Conservation (phyloP, 2,329 filamentous ascomycete species). For the Pseudogymnoascus sp. region DNA sequence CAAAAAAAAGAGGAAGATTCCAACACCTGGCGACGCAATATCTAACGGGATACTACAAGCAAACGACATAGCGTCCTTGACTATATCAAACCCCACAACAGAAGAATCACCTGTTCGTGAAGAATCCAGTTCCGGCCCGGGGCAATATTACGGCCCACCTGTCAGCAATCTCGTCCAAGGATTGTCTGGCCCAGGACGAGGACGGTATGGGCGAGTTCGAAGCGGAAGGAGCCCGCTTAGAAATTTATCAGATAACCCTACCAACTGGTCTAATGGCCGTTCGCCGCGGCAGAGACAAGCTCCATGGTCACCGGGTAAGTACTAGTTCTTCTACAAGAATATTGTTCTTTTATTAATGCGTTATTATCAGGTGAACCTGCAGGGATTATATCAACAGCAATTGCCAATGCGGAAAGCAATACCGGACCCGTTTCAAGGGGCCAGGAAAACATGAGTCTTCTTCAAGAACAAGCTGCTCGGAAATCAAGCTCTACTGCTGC, state of each 20-base stretch:
- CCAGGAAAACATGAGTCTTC: conserved; percentile 69
- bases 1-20: conserved; percentile 98
- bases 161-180: conserved; percentile 50
- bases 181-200: conserved; percentile 76
- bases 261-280: conserved; percentile 29
- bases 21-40: conserved; percentile 66
- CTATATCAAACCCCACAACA: conserved; percentile 38
- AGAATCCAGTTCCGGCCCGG: conserved; percentile 32
- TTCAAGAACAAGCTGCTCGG: conserved; percentile 58
- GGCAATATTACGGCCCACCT: conserved; percentile 45
- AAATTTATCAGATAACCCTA: conserved; percentile 45
- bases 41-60: conserved; percentile 39
- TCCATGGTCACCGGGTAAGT: conserved; percentile 28
- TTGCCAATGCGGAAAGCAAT: conserved; percentile 66
- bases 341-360: conserved; percentile 19
- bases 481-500: conserved; percentile 62
- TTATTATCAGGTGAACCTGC: conserved; percentile 43
- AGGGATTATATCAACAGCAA: conserved; percentile 86
- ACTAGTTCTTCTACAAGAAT: conserved; percentile 12
- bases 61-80: conserved; percentile 56
- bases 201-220: conserved; percentile 63
- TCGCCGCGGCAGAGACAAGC: conserved; percentile 27
- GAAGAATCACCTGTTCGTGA: conserved; percentile 39
- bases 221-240: conserved; percentile 55
- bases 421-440: conserved; percentile 62